Base-by-base conservation (phyloP, 345 rosid genomes). In the Linum trigynum region DNA sequence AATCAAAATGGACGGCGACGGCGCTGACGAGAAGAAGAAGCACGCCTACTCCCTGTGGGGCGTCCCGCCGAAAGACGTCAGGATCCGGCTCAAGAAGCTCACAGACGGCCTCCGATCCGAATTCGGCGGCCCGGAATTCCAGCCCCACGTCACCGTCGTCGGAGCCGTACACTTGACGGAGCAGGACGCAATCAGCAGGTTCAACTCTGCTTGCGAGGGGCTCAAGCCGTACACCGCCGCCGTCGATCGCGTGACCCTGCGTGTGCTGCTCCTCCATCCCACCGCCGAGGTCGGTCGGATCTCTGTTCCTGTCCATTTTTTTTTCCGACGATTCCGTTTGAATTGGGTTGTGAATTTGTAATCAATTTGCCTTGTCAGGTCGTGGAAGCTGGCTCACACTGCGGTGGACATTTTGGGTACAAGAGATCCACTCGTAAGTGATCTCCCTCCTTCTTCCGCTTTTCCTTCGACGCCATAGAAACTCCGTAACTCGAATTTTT, bases 31-130 rank as follows among this genome's bases (percentile, higher is more conserved):
- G 36, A 37, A 57, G 6, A 10, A 73, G 68, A 80, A 76, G 76
- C 73, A 71, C 11, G 81, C 64, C 0, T 92, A 90, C 55, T 92
- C 98, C 0, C 83, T 90, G 58, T 92, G 98, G 97, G 98, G 85
- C 55, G 69, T 85, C 59, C 96, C 95, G 2, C 84, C 81, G 36
- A 84, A 87, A 0, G 90, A 79, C 64, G 63, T 85, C 60, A 73
- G 62, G 62, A 64, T 67, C 10, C 67, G 91, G 61, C 62, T 86
- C 32, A 64, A 72, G 75, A 79, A 77, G 63, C 62, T 92, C 72
- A 90, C 87, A 91, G 87, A 71, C 43, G 78, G 77, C 64, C 81
- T 88, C 39, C 63, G 86, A 73, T 87, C 90, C 59, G 97, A 82
- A 71, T 89, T 82, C 77, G 64, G 78, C 12, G 97, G 96, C 9